These are phyloP conservation scores for Monosporascus sp. DNA, from an alignment of 2,329 filamentous ascomycete species.

Conservation along the genomic window DNA sequence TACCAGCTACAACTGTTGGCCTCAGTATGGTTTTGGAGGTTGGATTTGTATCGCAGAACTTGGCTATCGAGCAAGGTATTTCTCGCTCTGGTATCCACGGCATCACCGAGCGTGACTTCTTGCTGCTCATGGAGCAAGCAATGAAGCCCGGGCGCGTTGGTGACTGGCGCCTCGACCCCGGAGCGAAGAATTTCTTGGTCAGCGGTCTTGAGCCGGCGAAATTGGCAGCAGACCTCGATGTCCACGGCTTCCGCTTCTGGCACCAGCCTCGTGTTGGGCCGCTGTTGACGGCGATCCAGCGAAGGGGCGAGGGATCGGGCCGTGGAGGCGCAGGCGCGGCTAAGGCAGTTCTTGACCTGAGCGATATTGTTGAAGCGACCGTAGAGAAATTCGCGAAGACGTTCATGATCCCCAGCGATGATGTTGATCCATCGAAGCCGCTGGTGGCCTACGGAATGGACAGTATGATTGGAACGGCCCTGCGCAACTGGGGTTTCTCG, in stretches of 20 bases:
- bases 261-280: conserved; percentile 8
- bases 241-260: conserved; percentile 10
- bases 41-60: conserved; percentile 8
- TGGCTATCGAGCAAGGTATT: conserved; percentile 10
- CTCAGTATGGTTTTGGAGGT: conserved; percentile 12
- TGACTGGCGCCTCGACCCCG: conserved; percentile 6
- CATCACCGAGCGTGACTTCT: conserved; percentile 10
- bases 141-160: conserved; percentile 8
- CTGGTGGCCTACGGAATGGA: conserved; percentile 11
- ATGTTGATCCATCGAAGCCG: conserved; percentile 9
- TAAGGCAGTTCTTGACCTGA: conserved; percentile 6
- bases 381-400: conserved; percentile 11
- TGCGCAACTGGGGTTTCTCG: conserved; percentile 11
- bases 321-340: conserved; percentile 5
- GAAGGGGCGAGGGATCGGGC: conserved; percentile 6
- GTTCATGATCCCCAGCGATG: conserved; percentile 8
- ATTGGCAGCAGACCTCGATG: conserved; percentile 9
- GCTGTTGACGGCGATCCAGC: conserved; percentile 6
- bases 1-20: conserved; percentile 7
- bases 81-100: conserved; percentile 9
- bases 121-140: conserved; percentile 10
- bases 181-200: conserved; percentile 9
- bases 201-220: conserved; percentile 9
- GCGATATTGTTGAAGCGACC: conserved; percentile 6
- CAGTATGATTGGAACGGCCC: conserved; percentile 10